Conservation (phyloP, 2,329 filamentous ascomycete species). For the Pseudovirgaria hyperparasitica region DNA sequence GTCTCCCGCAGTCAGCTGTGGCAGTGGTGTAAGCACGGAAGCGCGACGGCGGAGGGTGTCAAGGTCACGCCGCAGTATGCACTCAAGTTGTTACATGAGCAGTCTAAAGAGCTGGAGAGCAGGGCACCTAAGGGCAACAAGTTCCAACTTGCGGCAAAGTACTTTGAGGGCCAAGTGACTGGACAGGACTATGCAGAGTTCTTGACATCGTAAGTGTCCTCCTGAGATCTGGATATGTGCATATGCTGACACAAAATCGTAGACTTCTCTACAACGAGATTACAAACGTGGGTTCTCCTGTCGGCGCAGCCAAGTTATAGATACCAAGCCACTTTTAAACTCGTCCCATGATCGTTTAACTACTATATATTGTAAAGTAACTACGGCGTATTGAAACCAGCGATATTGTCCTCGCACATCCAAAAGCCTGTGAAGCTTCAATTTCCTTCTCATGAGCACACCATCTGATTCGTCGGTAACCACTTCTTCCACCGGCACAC, state of each 20-base stretch:
- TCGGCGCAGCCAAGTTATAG: slow-evolving; percentile 37
- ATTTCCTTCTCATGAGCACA: too few species aligned
- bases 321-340: too few species aligned
- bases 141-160: slow-evolving; percentile 78
- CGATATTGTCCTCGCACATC: too few species aligned
- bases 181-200: slow-evolving; percentile 98
- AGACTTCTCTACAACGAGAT: slow-evolving; percentile 83
- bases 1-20: slow-evolving; percentile 89
- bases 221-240: slow-evolving; percentile 4
- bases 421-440: too few species aligned
- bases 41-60: slow-evolving; percentile 76
- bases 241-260: slow-evolving; percentile 8
- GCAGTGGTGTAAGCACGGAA: slow-evolving; percentile 76
- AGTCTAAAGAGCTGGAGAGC: slow-evolving; percentile 59
- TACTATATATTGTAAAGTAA: too few species aligned
- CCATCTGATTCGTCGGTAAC: too few species aligned
- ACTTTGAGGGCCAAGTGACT: slow-evolving; percentile 85
- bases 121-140: slow-evolving; percentile 83
- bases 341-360: too few species aligned
- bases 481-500: too few species aligned
- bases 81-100: slow-evolving; percentile 74
- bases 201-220: slow-evolving; percentile 58
- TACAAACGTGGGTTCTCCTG: slow-evolving; percentile 55
- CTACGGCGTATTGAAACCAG: too few species aligned
- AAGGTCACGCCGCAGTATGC: slow-evolving; percentile 87